phyloP scores from a whole-genome alignment of 2,329 filamentous ascomycete species.

The Penicillium digitatum region DNA sequence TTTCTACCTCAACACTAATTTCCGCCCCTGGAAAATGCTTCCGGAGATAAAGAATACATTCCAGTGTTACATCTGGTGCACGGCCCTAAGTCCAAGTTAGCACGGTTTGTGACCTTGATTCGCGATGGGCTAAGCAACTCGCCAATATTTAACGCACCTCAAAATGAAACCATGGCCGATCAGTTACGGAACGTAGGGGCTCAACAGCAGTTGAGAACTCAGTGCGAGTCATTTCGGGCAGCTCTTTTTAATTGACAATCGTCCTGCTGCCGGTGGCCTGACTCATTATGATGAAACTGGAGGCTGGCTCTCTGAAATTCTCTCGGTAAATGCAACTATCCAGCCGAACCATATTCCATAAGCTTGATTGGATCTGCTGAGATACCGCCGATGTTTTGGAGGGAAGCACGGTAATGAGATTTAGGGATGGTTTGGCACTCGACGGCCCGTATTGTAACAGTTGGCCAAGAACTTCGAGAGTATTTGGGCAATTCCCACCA shows the following conservation, averaged over 20 bases:
- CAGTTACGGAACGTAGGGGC: slow-evolving; percentile 33
- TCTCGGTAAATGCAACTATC: slow-evolving; percentile 58
- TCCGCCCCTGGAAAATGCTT: slow-evolving; percentile 42
- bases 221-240: slow-evolving; percentile 62
- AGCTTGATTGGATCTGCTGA: slow-evolving; percentile 52
- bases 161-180: slow-evolving; percentile 63
- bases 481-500: slow-evolving; percentile 70
- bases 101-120: too few relatives aligned
- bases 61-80: slow-evolving; percentile 57
- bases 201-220: slow-evolving; percentile 55
- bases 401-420: slow-evolving; percentile 52
- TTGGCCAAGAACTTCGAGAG: slow-evolving; percentile 66
- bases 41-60: slow-evolving; percentile 58
- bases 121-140: not conserved
- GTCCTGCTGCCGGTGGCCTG: slow-evolving; percentile 59
- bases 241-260: slow-evolving; percentile 65
- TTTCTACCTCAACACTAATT: slow-evolving; percentile 70
- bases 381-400: slow-evolving; percentile 50
- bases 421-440: slow-evolving; percentile 23
- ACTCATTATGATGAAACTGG: slow-evolving; percentile 66
- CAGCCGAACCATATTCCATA: slow-evolving; percentile 51
- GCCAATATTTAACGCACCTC: slow-evolving; percentile 45
- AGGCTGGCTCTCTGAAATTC: slow-evolving; percentile 55
- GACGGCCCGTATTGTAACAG: slow-evolving; percentile 40
- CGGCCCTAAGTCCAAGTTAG: slow-evolving; percentile 50